These are phyloP conservation scores for Collybia nuda DNA, from an alignment of 768 basidiomycete genomes.

Conservation along the genomic window DNA sequence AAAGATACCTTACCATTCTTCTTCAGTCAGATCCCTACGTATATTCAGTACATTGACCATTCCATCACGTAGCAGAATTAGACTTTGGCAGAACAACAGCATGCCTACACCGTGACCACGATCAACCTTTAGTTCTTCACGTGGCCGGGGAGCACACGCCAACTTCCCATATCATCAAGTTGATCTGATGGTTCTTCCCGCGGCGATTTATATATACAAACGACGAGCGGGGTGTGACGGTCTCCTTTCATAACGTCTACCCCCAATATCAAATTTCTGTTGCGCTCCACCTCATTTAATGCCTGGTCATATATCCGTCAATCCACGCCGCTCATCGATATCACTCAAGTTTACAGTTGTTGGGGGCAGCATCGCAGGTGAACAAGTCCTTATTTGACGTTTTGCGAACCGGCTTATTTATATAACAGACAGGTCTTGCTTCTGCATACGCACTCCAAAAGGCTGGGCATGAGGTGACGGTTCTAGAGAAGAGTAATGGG, in stretches of 20 bases:
- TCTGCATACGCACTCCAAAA: slow-evolving; percentile 53
- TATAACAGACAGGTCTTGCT: slow-evolving; percentile 41
- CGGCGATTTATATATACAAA: slow-evolving; percentile 13
- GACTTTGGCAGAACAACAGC: too few relatives aligned
- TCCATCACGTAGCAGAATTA: too few relatives aligned
- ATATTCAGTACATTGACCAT: too few relatives aligned
- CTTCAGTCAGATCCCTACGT: too few relatives aligned
- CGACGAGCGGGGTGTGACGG: neutral
- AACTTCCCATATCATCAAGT: slow-evolving; percentile 5
- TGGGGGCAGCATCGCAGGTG: slow-evolving; percentile 47
- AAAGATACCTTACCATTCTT: too few relatives aligned
- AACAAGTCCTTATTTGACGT: slow-evolving; percentile 1
- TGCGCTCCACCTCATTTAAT: slow-evolving; percentile 13
- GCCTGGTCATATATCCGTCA: slow-evolving; percentile 25
- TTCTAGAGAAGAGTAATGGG: slow-evolving; percentile 50
- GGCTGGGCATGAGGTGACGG: slow-evolving; percentile 59
- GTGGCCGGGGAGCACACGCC: slow-evolving; percentile 6
- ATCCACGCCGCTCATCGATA: slow-evolving; percentile 21
- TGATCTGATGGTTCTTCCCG: slow-evolving; percentile 18
- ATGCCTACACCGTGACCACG: too few relatives aligned
- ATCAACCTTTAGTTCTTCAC: slow-evolving; percentile 4
- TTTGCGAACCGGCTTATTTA: neutral
- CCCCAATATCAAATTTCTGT: neutral
- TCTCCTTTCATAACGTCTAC: neutral
- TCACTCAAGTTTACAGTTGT: slow-evolving; percentile 38